Conservation (phyloP, 1,139 yeast species). For the Citeromyces hawaiiensis region DNA sequence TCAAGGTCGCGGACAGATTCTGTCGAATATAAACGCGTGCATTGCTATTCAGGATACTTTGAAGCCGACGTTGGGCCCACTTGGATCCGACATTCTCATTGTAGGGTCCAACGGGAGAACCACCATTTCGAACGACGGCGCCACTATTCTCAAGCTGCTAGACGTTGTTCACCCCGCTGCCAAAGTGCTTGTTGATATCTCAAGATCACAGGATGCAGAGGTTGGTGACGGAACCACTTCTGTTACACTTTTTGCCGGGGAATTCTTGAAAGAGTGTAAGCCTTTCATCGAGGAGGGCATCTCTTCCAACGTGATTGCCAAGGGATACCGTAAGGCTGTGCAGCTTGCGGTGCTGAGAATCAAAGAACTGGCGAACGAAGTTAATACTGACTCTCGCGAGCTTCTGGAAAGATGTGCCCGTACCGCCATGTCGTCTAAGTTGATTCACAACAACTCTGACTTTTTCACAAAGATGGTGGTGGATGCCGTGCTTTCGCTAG, state of each 20-base stretch:
- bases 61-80: conserved; percentile 91
- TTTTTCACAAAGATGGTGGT: conserved; percentile 96
- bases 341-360: conserved; percentile 63
- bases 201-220: conserved; percentile 96
- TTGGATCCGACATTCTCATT: conserved; percentile 89
- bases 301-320: conserved; percentile 75
- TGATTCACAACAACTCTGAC: conserved; percentile 73
- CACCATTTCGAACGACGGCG: conserved; percentile 96
- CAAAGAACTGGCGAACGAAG: conserved; percentile 61
- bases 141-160: conserved; percentile 80
- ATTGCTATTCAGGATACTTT: conserved; percentile 92
- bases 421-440: conserved; percentile 94
- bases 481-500: conserved; percentile 83
- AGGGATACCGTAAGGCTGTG: conserved; percentile 80
- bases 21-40: conserved; percentile 93
- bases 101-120: conserved; percentile 77
- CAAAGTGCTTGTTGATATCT: conserved; percentile 83
- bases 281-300: conserved; percentile 91
- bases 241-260: conserved; percentile 90
- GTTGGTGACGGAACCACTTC: conserved; percentile 99
- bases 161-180: conserved; percentile 99
- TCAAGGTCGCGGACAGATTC: conserved; percentile 92
- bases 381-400: conserved; percentile 48
- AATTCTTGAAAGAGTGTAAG: conserved; percentile 81
- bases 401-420: conserved; percentile 86